A percentile compares a stretch with the other conserved stretches of the same genome.
These are phyloP conservation scores for Conringia planisiliqua DNA, from an alignment of 345 rosid species.

Conservation along the genomic window DNA sequence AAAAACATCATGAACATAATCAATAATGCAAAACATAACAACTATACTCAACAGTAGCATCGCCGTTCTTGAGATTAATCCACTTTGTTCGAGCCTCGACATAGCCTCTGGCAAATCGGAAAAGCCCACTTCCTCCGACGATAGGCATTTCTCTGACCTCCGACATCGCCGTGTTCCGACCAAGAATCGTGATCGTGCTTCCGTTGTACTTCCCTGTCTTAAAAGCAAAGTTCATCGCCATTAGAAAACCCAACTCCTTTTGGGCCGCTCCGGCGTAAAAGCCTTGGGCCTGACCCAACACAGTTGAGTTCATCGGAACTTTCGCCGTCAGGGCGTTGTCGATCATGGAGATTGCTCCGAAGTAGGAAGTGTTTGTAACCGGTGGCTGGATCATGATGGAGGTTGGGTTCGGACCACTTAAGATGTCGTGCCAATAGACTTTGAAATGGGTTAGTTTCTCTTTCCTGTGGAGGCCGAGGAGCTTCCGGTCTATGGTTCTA, in stretches of 20 bases:
- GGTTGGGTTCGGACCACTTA: conserved; percentile 48
- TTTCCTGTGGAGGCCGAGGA: conserved; percentile 35
- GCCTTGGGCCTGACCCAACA: conserved; percentile 78
- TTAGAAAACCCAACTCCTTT: conserved; percentile 51
- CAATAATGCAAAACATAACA: conserved; percentile 56
- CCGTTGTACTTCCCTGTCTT: conserved; percentile 66
- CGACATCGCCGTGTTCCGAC: conserved; percentile 52
- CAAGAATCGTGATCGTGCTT: conserved; percentile 59
- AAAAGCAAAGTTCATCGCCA: conserved; percentile 73
- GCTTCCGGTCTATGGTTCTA: conserved; percentile 35
- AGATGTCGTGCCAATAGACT: conserved; percentile 67
- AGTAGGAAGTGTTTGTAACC: conserved; percentile 35
- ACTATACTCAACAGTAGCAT: conserved; percentile 55
- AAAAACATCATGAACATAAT: not conserved
- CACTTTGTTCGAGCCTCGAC: conserved; percentile 48
- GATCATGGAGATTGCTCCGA: conserved; percentile 55
- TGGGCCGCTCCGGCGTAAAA: conserved; percentile 55
- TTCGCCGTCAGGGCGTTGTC: conserved; percentile 65
- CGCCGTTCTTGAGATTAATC: conserved; percentile 33
- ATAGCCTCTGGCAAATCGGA: conserved; percentile 77
- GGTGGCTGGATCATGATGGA: conserved; percentile 41
- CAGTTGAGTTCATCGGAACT: conserved; percentile 48
- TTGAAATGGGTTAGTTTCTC: conserved; percentile 65
- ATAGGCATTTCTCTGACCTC: conserved; percentile 75
- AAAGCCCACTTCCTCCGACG: conserved; percentile 70